Base-by-base conservation (phyloP, 345 rosid genomes). In the Boechera divaricarpa region DNA sequence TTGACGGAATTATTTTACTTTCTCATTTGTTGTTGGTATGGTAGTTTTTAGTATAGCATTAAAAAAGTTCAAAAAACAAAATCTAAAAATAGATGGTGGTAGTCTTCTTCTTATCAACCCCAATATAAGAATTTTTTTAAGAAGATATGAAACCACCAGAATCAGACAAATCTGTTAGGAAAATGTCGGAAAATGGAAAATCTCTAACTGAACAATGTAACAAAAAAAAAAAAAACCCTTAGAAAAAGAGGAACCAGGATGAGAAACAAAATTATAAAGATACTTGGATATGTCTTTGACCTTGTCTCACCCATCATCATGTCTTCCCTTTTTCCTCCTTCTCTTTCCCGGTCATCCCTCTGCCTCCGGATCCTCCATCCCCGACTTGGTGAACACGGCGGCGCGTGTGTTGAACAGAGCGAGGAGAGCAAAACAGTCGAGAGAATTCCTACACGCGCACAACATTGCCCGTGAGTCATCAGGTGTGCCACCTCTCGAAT, bases 1-100 rank as follows among this genome's bases (percentile, higher is more conserved):
- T 89, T 89, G 98, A 91, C 97, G 98, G 0, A 1, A 7, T 7
- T 2, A 0, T 10, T 9, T 45, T 8, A 2, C 0, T 60, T 18
- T 18, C 21, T 2, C 2, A 31, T 13, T 6, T 29, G 38, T 31
- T n/a, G 2, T 15, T 57, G 6, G 6, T 51, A 8, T 52, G 11
- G 29, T 21, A 3, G 55, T n/a, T 21, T 51, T 51, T 7, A 21
- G 13, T 49, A 21, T 5, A 13, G 4, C 2, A 15, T 51, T 49
- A 5, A 12, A 18, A 8, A 29, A n/a, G n/a, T n/a, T 36, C 53
- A 2, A 41, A 28, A 8, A 10, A 44, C 7, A 13, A 52, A 67
- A 42, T 18, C 54, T 72, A 72, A 48, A 59, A 60, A 48, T 59
- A 36, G 28, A 2, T 1, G 28, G 28, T 2, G 31, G 13, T 16